Percentiles rank a stretch among this genome's conserved stretches.
These are phyloP conservation scores for Solanum verrucosum DNA, from an alignment of 257 asterid genomes.

Conservation along the genomic window DNA sequence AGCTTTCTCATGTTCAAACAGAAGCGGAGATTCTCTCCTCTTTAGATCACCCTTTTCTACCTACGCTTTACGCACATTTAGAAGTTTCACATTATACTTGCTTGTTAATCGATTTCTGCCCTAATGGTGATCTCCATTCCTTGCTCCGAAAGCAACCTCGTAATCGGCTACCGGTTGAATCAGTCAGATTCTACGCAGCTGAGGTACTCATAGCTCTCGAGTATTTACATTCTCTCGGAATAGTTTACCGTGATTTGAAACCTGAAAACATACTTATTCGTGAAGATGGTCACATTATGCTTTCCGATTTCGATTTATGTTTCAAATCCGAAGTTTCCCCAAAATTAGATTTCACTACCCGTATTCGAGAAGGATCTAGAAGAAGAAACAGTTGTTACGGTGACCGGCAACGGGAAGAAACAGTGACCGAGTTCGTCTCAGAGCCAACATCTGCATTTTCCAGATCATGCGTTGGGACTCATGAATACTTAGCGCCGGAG, in stretches of 20 bases:
- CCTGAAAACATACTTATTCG: conserved; percentile 76
- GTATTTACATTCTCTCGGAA: conserved; percentile 67
- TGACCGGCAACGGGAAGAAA: conserved; percentile 21
- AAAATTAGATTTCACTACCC: conserved; percentile 26
- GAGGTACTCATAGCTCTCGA: conserved; percentile 68
- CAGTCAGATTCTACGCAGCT: conserved; percentile 69
- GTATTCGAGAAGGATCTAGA: neutral
- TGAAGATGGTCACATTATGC: conserved; percentile 78
- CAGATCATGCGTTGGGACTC: conserved; percentile 80
- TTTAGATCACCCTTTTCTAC: conserved; percentile 77
- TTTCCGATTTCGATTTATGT: conserved; percentile 77
- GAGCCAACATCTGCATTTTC: conserved; percentile 82
- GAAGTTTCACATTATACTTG: conserved; percentile 83
- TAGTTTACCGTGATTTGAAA: conserved; percentile 73
- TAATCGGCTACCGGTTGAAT: conserved; percentile 34
- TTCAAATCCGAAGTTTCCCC: conserved; percentile 46
- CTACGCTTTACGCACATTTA: conserved; percentile 71
- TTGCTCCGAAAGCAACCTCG: conserved; percentile 60
- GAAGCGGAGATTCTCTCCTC: conserved; percentile 68
- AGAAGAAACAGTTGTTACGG: conserved; percentile 5
- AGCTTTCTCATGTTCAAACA: conserved; percentile 61
- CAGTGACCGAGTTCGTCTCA: conserved; percentile 59
- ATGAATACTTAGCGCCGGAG: conserved; percentile 85
- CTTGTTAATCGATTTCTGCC: conserved; percentile 66
- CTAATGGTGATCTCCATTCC: conserved; percentile 80